Percentiles rank a stretch among this genome's conserved stretches.
Evolutionary conservation across 805 yeast genomes (phyloP).

Genomic region (Candida glaebosa): DNA sequence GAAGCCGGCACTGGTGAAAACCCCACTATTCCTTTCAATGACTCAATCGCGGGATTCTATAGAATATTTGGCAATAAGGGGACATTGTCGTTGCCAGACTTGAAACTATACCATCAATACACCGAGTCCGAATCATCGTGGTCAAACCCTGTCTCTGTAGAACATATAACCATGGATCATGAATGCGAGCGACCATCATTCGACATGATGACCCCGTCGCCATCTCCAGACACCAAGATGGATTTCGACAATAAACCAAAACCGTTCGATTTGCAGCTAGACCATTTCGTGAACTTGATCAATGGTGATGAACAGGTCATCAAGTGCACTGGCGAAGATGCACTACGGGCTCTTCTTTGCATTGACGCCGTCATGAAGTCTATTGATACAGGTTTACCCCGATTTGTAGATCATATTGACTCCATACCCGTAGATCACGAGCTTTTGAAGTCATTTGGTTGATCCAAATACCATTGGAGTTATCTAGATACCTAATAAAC

Average conservation of each 20-base stretch:
- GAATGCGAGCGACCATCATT: conserved; percentile 7
- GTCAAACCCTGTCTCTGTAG: conserved; percentile 24
- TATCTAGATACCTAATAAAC: too few relatives aligned
- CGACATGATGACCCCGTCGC: conserved; percentile 26
- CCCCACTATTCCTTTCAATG: conserved; percentile 34
- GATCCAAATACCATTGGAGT: too few relatives aligned
- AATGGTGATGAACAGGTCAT: conserved; percentile 22
- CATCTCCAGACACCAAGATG: conserved; percentile 23
- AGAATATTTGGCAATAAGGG: conserved; percentile 38
- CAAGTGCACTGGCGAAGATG: conserved; percentile 33
- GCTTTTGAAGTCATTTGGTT: conserved; percentile 7
- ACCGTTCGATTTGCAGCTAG: conserved; percentile 39
- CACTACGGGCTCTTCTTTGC: conserved; percentile 30
- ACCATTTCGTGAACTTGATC: conserved; percentile 35
- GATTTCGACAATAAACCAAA: conserved; percentile 12
- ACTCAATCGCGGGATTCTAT: conserved; percentile 31
- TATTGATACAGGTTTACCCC: conserved; percentile 29
- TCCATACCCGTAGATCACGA: conserved; percentile 14
- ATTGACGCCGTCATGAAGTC: conserved; percentile 33
- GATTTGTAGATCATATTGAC: conserved; percentile 19
- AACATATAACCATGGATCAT: conserved; percentile 17
- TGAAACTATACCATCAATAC: conserved; percentile 34
- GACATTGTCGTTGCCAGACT: conserved; percentile 38
- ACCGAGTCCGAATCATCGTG: conserved; percentile 21
- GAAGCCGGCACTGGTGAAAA: conserved; percentile 44